Percentiles rank a stretch among this genome's conserved stretches.
phyloP scores from a whole-genome alignment of 768 basidiomycete genomes.

The Tricholoma hemisulphureum region DNA sequence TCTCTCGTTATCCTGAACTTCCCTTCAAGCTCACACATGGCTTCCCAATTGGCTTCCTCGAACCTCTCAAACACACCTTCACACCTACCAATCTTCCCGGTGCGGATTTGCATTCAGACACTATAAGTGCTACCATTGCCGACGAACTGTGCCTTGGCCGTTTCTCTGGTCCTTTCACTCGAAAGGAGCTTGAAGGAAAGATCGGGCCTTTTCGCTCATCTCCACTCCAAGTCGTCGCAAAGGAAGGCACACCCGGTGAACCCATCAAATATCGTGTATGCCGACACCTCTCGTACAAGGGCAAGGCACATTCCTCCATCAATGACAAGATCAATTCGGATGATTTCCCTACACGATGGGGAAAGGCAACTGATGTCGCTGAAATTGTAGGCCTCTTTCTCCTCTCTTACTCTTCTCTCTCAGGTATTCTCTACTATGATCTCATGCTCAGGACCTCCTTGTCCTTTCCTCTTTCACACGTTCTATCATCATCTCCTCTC shows the following conservation, averaged over 20 bases:
- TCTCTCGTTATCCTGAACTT: not conserved
- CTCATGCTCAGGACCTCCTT: too few relatives aligned
- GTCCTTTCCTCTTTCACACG: too few relatives aligned
- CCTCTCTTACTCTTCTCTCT: too few relatives aligned
- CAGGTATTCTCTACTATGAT: too few relatives aligned
- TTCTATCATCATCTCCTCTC: not conserved
- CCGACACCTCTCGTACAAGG: slow-evolving; percentile 19
- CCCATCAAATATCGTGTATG: slow-evolving; percentile 21
- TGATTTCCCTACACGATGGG: slow-evolving; percentile 21
- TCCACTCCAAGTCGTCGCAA: too few relatives aligned
- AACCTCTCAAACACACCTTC: not conserved
- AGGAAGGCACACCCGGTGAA: slow-evolving; percentile 6
- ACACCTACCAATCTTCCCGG: not conserved
- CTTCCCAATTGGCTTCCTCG: slow-evolving; percentile 1
- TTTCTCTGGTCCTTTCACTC: too few relatives aligned
- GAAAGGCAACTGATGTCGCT: slow-evolving; percentile 16
- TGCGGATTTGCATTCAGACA: slow-evolving; percentile 3
- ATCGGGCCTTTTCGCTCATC: too few relatives aligned
- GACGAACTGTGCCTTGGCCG: too few relatives aligned
- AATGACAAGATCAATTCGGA: slow-evolving; percentile 22
- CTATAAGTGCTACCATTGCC: slow-evolving; percentile 1
- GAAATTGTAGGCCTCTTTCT: slow-evolving; percentile 13
- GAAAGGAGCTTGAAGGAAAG: too few relatives aligned
- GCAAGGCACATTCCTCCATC: slow-evolving; percentile 9
- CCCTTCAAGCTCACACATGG: too few relatives aligned